phyloP scores from a whole-genome alignment of 148 eudicot species.

The Hydrangea macrophylla region DNA sequence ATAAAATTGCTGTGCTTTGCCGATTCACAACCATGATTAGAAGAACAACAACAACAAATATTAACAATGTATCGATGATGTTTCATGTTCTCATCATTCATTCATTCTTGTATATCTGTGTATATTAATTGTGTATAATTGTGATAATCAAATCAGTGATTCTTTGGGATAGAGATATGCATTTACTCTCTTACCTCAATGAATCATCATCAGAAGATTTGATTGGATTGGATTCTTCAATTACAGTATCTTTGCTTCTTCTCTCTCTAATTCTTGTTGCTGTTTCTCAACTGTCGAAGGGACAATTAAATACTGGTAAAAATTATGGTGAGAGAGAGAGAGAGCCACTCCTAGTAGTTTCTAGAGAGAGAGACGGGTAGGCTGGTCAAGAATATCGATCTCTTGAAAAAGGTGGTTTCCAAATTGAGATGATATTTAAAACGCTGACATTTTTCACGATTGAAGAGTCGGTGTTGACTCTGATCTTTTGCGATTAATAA shows the following conservation, averaged over 20 bases:
- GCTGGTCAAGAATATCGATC: no score
- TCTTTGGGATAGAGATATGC: no score
- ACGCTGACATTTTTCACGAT: not conserved
- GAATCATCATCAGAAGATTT: no score
- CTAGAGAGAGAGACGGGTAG: slow-evolving; percentile 7
- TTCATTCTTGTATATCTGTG: slow-evolving; percentile 11
- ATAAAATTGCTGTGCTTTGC: not conserved
- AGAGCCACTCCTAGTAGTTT: not conserved
- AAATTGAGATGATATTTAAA: not conserved
- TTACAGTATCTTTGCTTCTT: not conserved
- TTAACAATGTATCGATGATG: slow-evolving; percentile 9
- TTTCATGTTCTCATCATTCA: not conserved
- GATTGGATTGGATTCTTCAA: slow-evolving; percentile 22
- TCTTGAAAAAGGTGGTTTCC: not conserved
- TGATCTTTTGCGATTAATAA: not conserved
- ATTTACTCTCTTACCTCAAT: slow-evolving; percentile 31
- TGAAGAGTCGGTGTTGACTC: not conserved
- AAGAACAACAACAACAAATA: no score
- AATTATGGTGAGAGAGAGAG: slow-evolving; percentile 2
- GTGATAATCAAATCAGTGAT: no score
- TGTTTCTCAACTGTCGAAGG: slow-evolving; percentile 41
- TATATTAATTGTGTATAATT: not conserved
- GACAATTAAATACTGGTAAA: slow-evolving; percentile 13
- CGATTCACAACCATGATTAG: slow-evolving; percentile 9
- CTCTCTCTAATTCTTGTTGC: slow-evolving; percentile 9